Evolutionary conservation across 2,329 filamentous ascomycete species (phyloP).

Genomic region (Calonectria leucothoes): DNA sequence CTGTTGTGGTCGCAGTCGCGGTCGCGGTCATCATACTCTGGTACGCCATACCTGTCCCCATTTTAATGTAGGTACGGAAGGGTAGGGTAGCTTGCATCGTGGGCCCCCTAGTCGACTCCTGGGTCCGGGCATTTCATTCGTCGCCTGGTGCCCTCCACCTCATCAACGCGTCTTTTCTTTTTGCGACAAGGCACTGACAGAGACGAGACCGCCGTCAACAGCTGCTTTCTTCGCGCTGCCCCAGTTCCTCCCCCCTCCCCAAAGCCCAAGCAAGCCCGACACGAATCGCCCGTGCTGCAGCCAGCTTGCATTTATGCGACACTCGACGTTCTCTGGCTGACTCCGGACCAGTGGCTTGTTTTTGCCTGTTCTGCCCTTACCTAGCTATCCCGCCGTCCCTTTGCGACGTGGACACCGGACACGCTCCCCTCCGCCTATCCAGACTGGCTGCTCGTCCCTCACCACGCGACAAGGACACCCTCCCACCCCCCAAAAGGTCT

Average conservation of each 20-base stretch:
- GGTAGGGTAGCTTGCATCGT: conserved; percentile 33
- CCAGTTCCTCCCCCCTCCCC: conserved; percentile 28
- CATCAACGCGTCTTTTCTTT: conserved; percentile 44
- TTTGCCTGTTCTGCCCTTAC: conserved; percentile 39
- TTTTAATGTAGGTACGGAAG: conserved; percentile 20
- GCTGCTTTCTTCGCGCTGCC: conserved; percentile 19
- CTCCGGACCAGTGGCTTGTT: conserved; percentile 47
- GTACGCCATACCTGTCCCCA: conserved; percentile 27
- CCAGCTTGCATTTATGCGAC: conserved; percentile 48
- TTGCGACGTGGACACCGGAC: conserved; percentile 40
- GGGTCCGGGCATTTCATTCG: conserved; percentile 37
- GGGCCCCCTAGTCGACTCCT: conserved; percentile 35
- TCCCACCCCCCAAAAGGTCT: conserved; percentile 39
- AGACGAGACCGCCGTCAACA: conserved; percentile 32
- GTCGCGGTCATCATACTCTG: not conserved
- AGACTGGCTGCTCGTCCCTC: conserved; percentile 40
- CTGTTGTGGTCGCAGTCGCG: not conserved
- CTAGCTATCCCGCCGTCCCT: conserved; percentile 37
- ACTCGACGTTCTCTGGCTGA: conserved; percentile 42
- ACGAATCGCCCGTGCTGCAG: conserved; percentile 44
- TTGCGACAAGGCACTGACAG: conserved; percentile 33
- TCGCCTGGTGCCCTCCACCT: conserved; percentile 36
- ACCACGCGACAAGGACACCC: conserved; percentile 42
- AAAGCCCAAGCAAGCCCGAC: conserved; percentile 35
- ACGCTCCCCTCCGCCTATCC: conserved; percentile 38